Conservation (phyloP, 148 eudicot species). For the Vaccinium myrtillus region DNA sequence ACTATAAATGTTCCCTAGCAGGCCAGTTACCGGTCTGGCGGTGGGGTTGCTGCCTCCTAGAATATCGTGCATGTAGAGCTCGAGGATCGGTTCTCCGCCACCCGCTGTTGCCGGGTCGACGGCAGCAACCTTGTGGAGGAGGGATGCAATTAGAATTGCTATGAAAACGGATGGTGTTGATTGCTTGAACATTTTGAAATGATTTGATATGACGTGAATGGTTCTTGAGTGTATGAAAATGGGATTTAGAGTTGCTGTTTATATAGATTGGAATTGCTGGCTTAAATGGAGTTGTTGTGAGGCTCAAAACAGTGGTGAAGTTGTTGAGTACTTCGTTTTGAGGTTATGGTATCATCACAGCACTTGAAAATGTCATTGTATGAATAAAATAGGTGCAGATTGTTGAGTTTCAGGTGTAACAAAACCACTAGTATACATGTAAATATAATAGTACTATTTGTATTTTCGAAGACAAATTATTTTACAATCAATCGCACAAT, state of each 20-base stretch:
- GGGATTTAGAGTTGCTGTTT: conserved; percentile 14
- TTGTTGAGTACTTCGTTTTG: conserved; percentile 25
- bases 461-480: not conserved
- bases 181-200: conserved; percentile 45
- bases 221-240: conserved; percentile 18
- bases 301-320: conserved; percentile 31
- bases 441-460: not conserved
- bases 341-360: conserved; percentile 6
- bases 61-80: conserved; percentile 89
- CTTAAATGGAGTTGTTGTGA: conserved; percentile 42
- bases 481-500: not conserved
- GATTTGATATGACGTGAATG: not conserved
- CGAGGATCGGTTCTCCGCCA: conserved; percentile 45
- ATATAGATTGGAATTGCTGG: conserved; percentile 25
- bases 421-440: conserved; percentile 15
- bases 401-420: conserved; percentile 23
- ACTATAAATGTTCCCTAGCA: conserved; percentile 87
- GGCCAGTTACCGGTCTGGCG: conserved; percentile 88
- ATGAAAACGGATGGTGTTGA: conserved; percentile 29
- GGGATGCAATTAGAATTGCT: conserved; percentile 30
- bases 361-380: not conserved
- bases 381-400: not conserved
- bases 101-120: conserved; percentile 30
- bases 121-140: conserved; percentile 26
- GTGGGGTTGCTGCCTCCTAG: conserved; percentile 89